phyloP scores from a whole-genome alignment of 2,329 filamentous ascomycete species.

The Diplodia corticola region DNA sequence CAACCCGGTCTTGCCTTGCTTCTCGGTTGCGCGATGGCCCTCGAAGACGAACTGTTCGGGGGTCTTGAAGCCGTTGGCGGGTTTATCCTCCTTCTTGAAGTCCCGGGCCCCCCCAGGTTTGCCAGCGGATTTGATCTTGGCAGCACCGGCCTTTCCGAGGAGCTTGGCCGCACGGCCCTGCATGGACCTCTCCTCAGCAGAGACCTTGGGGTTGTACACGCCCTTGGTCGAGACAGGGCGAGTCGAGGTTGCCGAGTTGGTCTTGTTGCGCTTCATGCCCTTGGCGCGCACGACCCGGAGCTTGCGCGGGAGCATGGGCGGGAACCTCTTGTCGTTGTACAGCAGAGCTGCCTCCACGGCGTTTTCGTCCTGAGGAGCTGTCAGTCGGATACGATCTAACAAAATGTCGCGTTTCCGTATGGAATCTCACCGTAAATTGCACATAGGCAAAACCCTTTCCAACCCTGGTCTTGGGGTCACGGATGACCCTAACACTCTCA shows the following conservation, averaged over 20 bases:
- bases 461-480: slow-evolving; percentile 85
- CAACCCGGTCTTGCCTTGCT: slow-evolving; percentile 63
- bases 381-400: not conserved
- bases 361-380: slow-evolving; percentile 66
- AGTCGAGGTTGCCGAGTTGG: slow-evolving; percentile 25
- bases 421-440: slow-evolving; percentile 71
- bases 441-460: slow-evolving; percentile 98
- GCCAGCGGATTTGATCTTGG: slow-evolving; percentile 35
- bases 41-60: slow-evolving; percentile 79
- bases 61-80: slow-evolving; percentile 48
- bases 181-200: slow-evolving; percentile 67
- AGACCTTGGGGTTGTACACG: slow-evolving; percentile 69
- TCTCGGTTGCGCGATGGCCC: slow-evolving; percentile 70
- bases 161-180: slow-evolving; percentile 74
- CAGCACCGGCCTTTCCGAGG: slow-evolving; percentile 67
- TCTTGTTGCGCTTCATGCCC: slow-evolving; percentile 52
- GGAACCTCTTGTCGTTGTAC: slow-evolving; percentile 87
- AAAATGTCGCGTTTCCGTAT: not conserved
- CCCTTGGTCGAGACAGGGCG: slow-evolving; percentile 37
- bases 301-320: slow-evolving; percentile 86
- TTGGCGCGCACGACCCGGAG: slow-evolving; percentile 86
- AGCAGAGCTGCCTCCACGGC: slow-evolving; percentile 88
- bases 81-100: slow-evolving; percentile 15
- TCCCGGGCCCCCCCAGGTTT: not conserved
- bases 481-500: slow-evolving; percentile 88